phyloP scores from a whole-genome alignment of 345 rosid species.

The Heritiera fomes region DNA sequence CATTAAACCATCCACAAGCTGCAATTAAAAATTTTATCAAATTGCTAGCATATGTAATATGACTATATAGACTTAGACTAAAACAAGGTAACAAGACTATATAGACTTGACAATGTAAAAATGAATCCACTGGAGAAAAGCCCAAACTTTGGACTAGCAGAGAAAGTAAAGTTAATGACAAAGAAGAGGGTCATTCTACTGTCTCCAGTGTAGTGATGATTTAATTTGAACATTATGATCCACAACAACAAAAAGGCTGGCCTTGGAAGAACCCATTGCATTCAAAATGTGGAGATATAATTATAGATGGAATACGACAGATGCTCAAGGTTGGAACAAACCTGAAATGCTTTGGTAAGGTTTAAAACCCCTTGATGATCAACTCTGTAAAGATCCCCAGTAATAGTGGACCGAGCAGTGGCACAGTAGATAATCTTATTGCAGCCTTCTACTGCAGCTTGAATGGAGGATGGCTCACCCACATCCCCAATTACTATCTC shows the following conservation, averaged over 20 bases:
- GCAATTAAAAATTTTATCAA: not conserved
- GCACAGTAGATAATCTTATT: conserved; percentile 91
- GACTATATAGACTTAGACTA: too few species aligned
- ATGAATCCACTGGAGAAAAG: not conserved
- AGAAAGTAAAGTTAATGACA: conserved; percentile 1
- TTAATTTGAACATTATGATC: not conserved
- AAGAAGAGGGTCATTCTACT: not conserved
- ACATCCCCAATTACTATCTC: conserved; percentile 84
- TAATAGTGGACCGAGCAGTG: conserved; percentile 86
- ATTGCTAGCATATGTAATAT: not conserved
- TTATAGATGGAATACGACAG: not conserved
- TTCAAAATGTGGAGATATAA: not conserved
- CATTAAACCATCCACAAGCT: not conserved
- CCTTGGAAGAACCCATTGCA: not conserved
- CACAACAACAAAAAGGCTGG: not conserved
- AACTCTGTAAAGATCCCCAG: conserved; percentile 85
- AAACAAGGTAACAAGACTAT: not conserved
- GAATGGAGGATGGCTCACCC: conserved; percentile 74
- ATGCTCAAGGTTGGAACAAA: conserved; percentile 15
- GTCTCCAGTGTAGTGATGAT: not conserved
- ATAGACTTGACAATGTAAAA: not conserved
- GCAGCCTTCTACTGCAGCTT: conserved; percentile 78
- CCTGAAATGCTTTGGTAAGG: conserved; percentile 90
- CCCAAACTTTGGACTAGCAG: not conserved
- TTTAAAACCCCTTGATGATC: conserved; percentile 91